These are phyloP conservation scores for Tetrapisispora taiwanensis DNA, from an alignment of 805 yeast species.

Conservation along the genomic window DNA sequence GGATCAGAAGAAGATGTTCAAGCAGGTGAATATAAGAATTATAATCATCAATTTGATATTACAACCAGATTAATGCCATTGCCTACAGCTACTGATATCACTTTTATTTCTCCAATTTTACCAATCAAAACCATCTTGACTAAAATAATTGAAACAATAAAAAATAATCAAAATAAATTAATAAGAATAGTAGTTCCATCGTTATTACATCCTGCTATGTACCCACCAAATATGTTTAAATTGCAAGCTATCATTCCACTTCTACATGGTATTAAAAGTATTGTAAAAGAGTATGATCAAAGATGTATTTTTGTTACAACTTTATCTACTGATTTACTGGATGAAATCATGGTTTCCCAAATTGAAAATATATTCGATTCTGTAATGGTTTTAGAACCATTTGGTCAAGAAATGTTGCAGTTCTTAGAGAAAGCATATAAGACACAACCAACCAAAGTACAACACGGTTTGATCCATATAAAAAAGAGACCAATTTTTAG, in stretches of 20 bases:
- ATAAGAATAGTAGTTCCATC: constrained; percentile 66
- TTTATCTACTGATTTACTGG: constrained; percentile 53
- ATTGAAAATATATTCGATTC: constrained; percentile 56
- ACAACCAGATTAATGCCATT: constrained; percentile 62
- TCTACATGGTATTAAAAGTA: constrained; percentile 45
- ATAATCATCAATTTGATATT: constrained; percentile 62
- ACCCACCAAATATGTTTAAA: constrained; percentile 40
- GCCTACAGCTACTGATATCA: constrained; percentile 51
- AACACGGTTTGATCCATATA: constrained; percentile 79
- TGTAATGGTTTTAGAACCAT: constrained; percentile 68
- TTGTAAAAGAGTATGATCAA: constrained; percentile 38
- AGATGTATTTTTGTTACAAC: constrained; percentile 46
- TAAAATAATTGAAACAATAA: constrained; percentile 37
- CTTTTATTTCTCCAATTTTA: constrained; percentile 38
- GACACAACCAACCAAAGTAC: constrained; percentile 53
- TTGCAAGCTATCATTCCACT: constrained; percentile 48
- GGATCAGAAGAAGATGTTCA: constrained; percentile 12
- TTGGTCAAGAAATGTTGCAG: constrained; percentile 60
- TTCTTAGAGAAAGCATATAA: constrained; percentile 60
- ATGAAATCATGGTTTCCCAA: constrained; percentile 39
- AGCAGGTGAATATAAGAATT: constrained; percentile 37
- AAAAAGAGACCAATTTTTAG: constrained; percentile 61
- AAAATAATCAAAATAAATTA: constrained; percentile 36
- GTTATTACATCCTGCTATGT: constrained; percentile 70
- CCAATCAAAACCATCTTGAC: constrained; percentile 24